Evolutionary conservation across 2,329 filamentous ascomycete genomes (phyloP).

Genomic region (Phaeosphaeria sp.): DNA sequence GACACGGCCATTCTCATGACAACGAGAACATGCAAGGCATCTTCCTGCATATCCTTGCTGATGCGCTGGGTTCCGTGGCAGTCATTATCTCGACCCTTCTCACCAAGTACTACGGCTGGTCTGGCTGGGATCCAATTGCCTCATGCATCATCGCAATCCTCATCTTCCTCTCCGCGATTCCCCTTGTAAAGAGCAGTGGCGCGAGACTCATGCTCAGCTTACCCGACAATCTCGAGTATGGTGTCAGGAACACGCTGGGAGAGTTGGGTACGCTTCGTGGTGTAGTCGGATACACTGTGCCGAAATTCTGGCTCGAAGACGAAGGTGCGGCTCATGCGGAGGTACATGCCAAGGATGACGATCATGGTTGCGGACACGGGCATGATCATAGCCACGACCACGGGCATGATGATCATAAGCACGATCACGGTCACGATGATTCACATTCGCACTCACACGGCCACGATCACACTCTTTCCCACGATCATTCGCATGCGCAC

Average conservation of each 20-base stretch:
- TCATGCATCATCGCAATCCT: conserved; percentile 92
- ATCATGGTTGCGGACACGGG: conserved; percentile 34
- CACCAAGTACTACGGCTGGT: conserved; percentile 87
- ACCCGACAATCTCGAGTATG: conserved; percentile 85
- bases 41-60: conserved; percentile 92
- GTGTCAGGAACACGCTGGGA: conserved; percentile 81
- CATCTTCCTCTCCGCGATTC: conserved; percentile 90
- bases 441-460: conserved; percentile 37
- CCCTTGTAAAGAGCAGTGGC: conserved; percentile 84
- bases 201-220: conserved; percentile 83
- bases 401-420: conserved; percentile 30
- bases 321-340: conserved; percentile 52
- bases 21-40: conserved; percentile 99
- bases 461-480: conserved; percentile 34
- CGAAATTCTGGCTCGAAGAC: conserved; percentile 93
- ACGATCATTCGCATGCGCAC: conserved; percentile 42
- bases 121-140: conserved; percentile 92
- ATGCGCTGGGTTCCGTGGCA: conserved; percentile 91
- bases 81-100: conserved; percentile 91
- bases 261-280: conserved; percentile 83
- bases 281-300: conserved; percentile 83
- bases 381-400: conserved; percentile 43
- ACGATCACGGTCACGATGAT: conserved; percentile 47
- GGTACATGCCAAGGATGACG: conserved; percentile 50
- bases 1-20: conserved; percentile 66